These are phyloP conservation scores for Quercus agrifolia DNA, from an alignment of 306 rosid genomes.

Conservation along the genomic window DNA sequence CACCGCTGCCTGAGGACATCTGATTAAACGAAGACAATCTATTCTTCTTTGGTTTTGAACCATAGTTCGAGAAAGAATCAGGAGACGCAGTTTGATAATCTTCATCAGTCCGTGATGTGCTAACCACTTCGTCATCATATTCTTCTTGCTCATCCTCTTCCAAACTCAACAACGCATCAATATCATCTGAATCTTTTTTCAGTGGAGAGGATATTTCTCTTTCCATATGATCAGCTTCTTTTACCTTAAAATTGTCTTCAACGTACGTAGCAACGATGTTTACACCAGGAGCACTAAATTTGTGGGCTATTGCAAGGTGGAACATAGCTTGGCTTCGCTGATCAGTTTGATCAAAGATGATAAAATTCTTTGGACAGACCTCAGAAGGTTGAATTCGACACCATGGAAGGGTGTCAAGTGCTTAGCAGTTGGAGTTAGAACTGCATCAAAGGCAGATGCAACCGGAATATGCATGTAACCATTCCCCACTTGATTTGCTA, in stretches of 20 bases:
- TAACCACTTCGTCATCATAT: constrained; percentile 71
- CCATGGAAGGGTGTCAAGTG: constrained; percentile 58
- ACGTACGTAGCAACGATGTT: constrained; percentile 42
- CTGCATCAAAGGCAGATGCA: constrained; percentile 48
- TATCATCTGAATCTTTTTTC: constrained; percentile 72
- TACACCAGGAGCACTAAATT: constrained; percentile 46
- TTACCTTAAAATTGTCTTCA: constrained; percentile 39
- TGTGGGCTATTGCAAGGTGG: constrained; percentile 72
- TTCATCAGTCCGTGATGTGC: constrained; percentile 77
- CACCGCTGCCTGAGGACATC: constrained; percentile 34
- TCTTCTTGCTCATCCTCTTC: constrained; percentile 65
- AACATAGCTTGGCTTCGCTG: constrained; percentile 73
- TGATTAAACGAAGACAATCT: constrained; percentile 30
- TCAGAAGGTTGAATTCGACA: constrained; percentile 74
- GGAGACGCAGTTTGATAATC: constrained; percentile 43
- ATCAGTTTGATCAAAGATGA: constrained; percentile 77
- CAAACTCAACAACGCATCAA: constrained; percentile 86
- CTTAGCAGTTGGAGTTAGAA: constrained; percentile 52
- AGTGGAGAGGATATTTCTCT: constrained; percentile 54
- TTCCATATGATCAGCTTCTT: constrained; percentile 34
- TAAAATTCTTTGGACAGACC: constrained; percentile 81
- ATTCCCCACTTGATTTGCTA: constrained; percentile 47
- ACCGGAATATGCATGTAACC: constrained; percentile 51
- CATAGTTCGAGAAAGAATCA: constrained; percentile 69
- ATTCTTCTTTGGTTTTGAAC: constrained; percentile 52